phyloP scores from a whole-genome alignment of 768 basidiomycete species.

The Mycena capillaripes region DNA sequence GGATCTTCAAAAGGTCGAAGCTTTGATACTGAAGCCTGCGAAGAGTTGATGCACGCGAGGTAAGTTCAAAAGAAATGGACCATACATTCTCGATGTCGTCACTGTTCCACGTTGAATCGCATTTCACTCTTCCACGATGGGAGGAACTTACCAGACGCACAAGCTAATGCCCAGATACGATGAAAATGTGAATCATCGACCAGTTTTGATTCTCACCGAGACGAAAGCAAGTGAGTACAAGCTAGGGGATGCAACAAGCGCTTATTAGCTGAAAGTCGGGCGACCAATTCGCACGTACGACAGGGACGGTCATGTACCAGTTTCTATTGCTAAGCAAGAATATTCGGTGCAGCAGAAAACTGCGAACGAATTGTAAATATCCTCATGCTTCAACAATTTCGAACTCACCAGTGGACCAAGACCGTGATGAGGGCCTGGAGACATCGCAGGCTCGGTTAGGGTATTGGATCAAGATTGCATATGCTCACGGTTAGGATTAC shows the following conservation, averaged over 20 bases:
- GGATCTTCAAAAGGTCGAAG: slow-evolving; percentile 34
- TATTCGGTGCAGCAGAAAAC: slow-evolving; percentile 53
- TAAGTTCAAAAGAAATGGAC: neutral
- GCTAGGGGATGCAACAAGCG: slow-evolving; percentile 9
- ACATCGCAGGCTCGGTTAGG: neutral
- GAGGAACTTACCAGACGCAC: slow-evolving; percentile 36
- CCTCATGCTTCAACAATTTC: neutral
- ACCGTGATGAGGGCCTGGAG: slow-evolving; percentile 55
- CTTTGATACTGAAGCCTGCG: slow-evolving; percentile 39
- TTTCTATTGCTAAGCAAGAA: slow-evolving; percentile 45
- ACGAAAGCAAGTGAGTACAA: slow-evolving; percentile 37
- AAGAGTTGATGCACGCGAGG: neutral
- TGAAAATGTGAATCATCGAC: too few relatives aligned
- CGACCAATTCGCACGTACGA: slow-evolving; percentile 27
- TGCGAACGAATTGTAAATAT: slow-evolving; percentile 17
- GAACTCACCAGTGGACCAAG: slow-evolving; percentile 55
- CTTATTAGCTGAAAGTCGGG: neutral
- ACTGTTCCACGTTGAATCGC: slow-evolving; percentile 23
- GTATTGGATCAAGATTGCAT: neutral
- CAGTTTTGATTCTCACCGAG: slow-evolving; percentile 34
- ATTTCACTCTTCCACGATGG: neutral
- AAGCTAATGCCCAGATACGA: slow-evolving; percentile 23
- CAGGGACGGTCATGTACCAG: slow-evolving; percentile 37
- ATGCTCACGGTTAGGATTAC: slow-evolving; percentile 44
- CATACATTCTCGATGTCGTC: slow-evolving; percentile 43